Conservation (phyloP, 2,329 filamentous ascomycete species). For the Pseudogymnoascus sp. region DNA sequence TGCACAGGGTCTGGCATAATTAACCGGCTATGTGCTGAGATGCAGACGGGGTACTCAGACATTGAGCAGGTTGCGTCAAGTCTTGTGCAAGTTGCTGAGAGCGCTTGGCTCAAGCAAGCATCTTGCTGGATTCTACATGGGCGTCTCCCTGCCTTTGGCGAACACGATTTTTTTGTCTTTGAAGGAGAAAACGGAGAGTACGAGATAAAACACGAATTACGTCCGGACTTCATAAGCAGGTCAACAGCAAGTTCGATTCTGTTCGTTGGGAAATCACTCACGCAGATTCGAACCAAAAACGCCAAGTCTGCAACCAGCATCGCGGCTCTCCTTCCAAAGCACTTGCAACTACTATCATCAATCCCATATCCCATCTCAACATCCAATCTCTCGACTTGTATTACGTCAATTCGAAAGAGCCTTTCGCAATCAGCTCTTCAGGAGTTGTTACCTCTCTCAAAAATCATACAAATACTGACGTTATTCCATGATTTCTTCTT, state of each 20-base stretch:
- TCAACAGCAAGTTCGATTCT: conserved; percentile 75
- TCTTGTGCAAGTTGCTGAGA: conserved; percentile 72
- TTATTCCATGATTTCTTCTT: conserved; percentile 83
- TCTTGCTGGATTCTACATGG: conserved; percentile 90
- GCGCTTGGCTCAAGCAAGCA: conserved; percentile 83
- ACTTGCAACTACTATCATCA: conserved; percentile 61
- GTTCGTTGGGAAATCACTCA: conserved; percentile 83
- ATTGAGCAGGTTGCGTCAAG: conserved; percentile 70
- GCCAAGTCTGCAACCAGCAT: conserved; percentile 25
- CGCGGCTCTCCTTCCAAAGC: conserved; percentile 52
- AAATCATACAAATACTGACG: conserved; percentile 68
- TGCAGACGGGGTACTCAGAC: conserved; percentile 83
- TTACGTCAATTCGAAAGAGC: conserved; percentile 70
- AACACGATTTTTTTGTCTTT: conserved; percentile 76
- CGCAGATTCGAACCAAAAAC: conserved; percentile 63
- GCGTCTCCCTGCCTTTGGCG: conserved; percentile 67
- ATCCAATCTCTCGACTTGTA: conserved; percentile 60
- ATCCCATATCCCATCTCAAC: conserved; percentile 69
- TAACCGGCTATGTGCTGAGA: conserved; percentile 64
- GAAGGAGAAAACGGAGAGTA: conserved; percentile 48
- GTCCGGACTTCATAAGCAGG: conserved; percentile 73
- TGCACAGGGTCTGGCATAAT: conserved; percentile 70
- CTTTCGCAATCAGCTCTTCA: conserved; percentile 80
- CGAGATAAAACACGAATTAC: conserved; percentile 47
- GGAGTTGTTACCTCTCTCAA: conserved; percentile 68